phyloP scores from a whole-genome alignment of 441 rosid species.

The Gossypium lobatum region DNA sequence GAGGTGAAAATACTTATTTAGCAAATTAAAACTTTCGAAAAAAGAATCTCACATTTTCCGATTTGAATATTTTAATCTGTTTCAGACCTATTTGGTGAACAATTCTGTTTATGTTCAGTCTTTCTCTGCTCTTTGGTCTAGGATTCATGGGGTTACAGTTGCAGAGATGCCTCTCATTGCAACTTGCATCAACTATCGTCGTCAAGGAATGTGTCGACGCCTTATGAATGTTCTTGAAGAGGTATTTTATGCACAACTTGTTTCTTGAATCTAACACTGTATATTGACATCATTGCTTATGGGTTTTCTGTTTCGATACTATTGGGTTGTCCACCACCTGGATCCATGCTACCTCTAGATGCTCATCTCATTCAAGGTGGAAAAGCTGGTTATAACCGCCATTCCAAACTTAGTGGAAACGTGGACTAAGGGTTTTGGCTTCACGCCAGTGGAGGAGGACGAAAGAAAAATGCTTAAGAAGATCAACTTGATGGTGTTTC shows the following conservation, averaged over 20 bases:
- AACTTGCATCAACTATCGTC: conserved; percentile 83
- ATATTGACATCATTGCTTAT: background rate
- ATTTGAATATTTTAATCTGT: conserved; percentile 1
- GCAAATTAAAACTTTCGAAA: background rate
- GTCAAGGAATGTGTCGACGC: conserved; percentile 90
- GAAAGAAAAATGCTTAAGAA: conserved; percentile 57
- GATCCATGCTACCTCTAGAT: conserved; percentile 42
- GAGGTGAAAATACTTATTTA: background rate
- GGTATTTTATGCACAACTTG: conserved; percentile 29
- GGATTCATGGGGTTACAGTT: conserved; percentile 76
- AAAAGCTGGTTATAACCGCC: conserved; percentile 84
- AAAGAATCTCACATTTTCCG: background rate
- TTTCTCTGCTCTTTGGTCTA: conserved; percentile 18
- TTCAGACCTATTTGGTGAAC: background rate
- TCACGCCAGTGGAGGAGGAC: conserved; percentile 42
- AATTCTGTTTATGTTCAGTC: background rate
- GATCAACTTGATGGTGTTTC: conserved; percentile 85
- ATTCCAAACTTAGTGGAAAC: conserved; percentile 80
- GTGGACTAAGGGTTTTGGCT: conserved; percentile 89
- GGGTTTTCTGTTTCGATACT: background rate
- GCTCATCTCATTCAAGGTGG: conserved; percentile 71
- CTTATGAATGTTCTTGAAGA: conserved; percentile 77
- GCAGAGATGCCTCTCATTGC: conserved; percentile 99
- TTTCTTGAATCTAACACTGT: background rate
- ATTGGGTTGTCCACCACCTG: background rate